Evolutionary conservation across 805 yeast genomes (phyloP), one percentile per base, ranked within the genome.

Genomic region (Huiozyma sinensis): DNA sequence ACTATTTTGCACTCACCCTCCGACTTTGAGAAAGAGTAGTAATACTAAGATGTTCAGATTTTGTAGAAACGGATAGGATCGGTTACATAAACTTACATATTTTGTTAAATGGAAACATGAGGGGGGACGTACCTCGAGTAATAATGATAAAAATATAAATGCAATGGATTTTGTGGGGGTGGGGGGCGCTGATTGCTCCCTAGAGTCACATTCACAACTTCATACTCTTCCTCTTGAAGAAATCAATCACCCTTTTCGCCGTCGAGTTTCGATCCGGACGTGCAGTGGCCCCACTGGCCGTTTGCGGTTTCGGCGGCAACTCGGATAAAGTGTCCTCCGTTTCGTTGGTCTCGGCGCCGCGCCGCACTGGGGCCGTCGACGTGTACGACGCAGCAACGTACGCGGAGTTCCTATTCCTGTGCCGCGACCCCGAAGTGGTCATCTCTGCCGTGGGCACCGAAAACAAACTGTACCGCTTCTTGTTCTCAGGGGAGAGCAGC

Each of bases 231-330:
- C 87, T 72, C 58, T 81, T 81, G 68, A 82, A 81, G 60, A 82
- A 82, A 58, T 81, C 89, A 73, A 82, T 76, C 6, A 82, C 86
- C 54, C 77, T 78, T 57, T 79, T 77, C 4, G 92, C 86, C 1
- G 90, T 81, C 38, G 88, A 79, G 33, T 31, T 31, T 17, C 24
- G 24, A 17, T 17, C 24, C 24, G 24, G 24, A 17, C 24, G 24
- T 17, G 24, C 24, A 17, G 24, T 17, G 24, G 24, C 24, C 2
- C 24, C 24, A 17, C 24, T 17, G 24, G 24, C 24, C 24, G 24
- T 17, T 17, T 17, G 24, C 24, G 24, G 24, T 17, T 17, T 17
- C 24, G 24, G 24, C 24, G 24, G 24, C 24, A 17, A 17, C 24
- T 17, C 24, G 24, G 24, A 17, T 17, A 17, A 17, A 17, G 24